Conservation (phyloP, 2,329 filamentous ascomycete species). For the Nemania sp. region DNA sequence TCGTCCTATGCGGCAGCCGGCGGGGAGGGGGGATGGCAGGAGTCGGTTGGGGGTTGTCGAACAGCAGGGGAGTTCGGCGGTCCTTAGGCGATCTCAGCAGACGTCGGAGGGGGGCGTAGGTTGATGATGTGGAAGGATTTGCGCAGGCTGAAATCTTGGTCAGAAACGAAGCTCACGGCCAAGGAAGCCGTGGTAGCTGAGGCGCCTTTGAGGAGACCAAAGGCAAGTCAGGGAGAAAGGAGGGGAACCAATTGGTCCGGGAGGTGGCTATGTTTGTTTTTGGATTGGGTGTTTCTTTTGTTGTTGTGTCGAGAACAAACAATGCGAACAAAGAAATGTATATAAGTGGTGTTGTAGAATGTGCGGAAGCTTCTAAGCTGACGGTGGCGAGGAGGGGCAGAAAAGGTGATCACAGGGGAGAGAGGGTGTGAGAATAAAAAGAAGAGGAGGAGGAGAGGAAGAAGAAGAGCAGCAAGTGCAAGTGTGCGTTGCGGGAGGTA, state of each 20-base stretch:
- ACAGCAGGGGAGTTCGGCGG: conserved; percentile 52
- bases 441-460: not conserved
- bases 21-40: conserved; percentile 62
- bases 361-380: too few species aligned
- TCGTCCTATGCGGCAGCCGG: conserved; percentile 99
- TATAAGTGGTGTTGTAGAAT: too few species aligned
- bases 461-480: too few species aligned
- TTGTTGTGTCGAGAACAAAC: too few species aligned
- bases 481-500: too few species aligned
- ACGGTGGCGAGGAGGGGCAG: not conserved
- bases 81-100: conserved; percentile 55
- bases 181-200: conserved; percentile 62
- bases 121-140: conserved; percentile 70
- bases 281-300: too few species aligned
- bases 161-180: conserved; percentile 66
- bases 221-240: conserved; percentile 51
- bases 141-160: conserved; percentile 72
- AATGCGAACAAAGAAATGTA: too few species aligned
- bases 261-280: too few species aligned
- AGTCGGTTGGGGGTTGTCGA: conserved; percentile 55
- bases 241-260: not conserved
- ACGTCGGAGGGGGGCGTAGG: conserved; percentile 62
- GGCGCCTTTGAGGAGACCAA: conserved; percentile 71
- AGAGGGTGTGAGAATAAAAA: not conserved
- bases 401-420: not conserved